phyloP scores from a whole-genome alignment of 2,329 filamentous ascomycete genomes.

The Fusarium caatingaense region DNA sequence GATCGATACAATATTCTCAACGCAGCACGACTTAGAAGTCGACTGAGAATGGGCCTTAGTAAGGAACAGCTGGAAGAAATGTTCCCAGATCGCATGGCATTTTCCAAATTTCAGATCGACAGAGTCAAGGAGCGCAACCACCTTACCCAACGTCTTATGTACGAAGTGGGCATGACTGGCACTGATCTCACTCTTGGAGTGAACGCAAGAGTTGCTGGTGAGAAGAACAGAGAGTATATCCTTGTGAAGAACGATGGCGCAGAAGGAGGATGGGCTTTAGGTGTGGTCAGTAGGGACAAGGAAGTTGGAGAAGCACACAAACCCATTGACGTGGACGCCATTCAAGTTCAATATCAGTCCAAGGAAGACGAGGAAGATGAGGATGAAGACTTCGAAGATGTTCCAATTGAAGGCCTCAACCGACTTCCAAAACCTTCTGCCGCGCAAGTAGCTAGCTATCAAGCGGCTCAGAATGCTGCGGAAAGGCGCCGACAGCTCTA shows the following conservation, averaged over 20 bases:
- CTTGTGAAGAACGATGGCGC: slow-evolving; percentile 95
- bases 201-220: slow-evolving; percentile 78
- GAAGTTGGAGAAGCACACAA: slow-evolving; percentile 83
- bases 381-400: slow-evolving; percentile 88
- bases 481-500: slow-evolving; percentile 47
- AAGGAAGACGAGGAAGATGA: slow-evolving; percentile 74
- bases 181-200: slow-evolving; percentile 76
- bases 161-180: slow-evolving; percentile 88
- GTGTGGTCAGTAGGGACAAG: slow-evolving; percentile 89
- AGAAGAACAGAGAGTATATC: slow-evolving; percentile 93
- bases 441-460: slow-evolving; percentile 37
- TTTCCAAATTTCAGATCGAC: slow-evolving; percentile 96
- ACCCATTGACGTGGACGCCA: slow-evolving; percentile 89
- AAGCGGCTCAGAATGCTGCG: slow-evolving; percentile 45
- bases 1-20: slow-evolving; percentile 99
- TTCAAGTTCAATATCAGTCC: slow-evolving; percentile 66
- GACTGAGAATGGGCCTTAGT: slow-evolving; percentile 93
- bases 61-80: slow-evolving; percentile 96
- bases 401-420: slow-evolving; percentile 91
- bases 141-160: slow-evolving; percentile 93
- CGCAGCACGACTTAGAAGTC: slow-evolving; percentile 86
- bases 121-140: slow-evolving; percentile 92
- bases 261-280: slow-evolving; percentile 95
- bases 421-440: slow-evolving; percentile 72
- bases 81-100: slow-evolving; percentile 98